Evolutionary conservation across 2,329 filamentous ascomycete genomes (phyloP).

Genomic region (Penicillium italicum): DNA sequence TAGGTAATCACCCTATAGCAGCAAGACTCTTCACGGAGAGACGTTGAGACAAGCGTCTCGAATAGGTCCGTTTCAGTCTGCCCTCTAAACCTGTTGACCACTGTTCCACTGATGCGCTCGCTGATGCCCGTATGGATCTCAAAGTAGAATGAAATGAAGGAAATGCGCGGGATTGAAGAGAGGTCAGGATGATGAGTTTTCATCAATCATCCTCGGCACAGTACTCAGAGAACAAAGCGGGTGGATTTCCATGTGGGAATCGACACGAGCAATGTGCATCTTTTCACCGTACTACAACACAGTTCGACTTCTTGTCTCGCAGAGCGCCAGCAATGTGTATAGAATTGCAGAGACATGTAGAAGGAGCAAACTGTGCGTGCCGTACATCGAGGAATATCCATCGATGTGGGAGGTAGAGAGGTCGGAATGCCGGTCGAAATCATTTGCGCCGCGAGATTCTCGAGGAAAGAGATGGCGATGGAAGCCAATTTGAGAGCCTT

Average conservation of each 20-base stretch:
- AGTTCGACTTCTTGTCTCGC: slow-evolving; percentile 54
- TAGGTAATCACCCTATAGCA: slow-evolving; percentile 20
- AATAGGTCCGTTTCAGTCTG: neutral
- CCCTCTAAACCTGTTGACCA: slow-evolving; percentile 27
- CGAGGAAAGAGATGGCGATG: slow-evolving; percentile 59
- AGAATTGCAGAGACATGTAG: slow-evolving; percentile 27
- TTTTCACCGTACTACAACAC: slow-evolving; percentile 52
- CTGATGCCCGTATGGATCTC: slow-evolving; percentile 41
- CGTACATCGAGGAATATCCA: slow-evolving; percentile 26
- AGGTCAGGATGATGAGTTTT: slow-evolving; percentile 22
- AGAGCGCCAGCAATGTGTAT: slow-evolving; percentile 25
- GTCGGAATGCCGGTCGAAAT: slow-evolving; percentile 33
- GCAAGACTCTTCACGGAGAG: slow-evolving; percentile 5
- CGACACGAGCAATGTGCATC: slow-evolving; percentile 30
- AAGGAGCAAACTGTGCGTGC: slow-evolving; percentile 39
- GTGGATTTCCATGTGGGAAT: slow-evolving; percentile 53
- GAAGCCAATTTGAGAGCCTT: slow-evolving; percentile 69
- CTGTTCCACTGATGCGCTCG: slow-evolving; percentile 53
- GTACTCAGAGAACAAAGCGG: slow-evolving; percentile 30
- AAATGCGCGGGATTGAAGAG: slow-evolving; percentile 30
- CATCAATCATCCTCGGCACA: slow-evolving; percentile 30
- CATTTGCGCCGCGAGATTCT: slow-evolving; percentile 40
- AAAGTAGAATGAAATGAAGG: slow-evolving; percentile 21
- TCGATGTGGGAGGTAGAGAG: slow-evolving; percentile 23
- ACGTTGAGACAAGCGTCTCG: neutral